Evolutionary conservation across 345 rosid genomes (phyloP), one percentile per base, ranked within the genome.

Genomic region (Kernera saxatilis): DNA sequence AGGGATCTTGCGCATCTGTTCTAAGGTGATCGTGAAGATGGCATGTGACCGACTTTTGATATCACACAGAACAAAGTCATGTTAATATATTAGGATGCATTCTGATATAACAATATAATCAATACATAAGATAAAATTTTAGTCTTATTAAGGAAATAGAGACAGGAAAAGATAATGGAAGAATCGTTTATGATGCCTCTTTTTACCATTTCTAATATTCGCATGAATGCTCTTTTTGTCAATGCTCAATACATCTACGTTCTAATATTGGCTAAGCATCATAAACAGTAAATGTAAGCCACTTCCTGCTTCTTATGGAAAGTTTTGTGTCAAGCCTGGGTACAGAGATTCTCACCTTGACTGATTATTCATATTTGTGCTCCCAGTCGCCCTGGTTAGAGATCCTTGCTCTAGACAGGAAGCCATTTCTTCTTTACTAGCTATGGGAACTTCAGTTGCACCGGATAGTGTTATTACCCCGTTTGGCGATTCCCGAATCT

Each of bases 21-120:
- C 91, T 73, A 90, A 65, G 64, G 93, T 90, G 83, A 90, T 88
- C n/a, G 93, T 90, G 82, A 90, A 90, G 78, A 90, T 90, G 75
- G 96, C 96, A 82, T 90, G 96, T 43, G 96, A 90, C 56, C 96
- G 96, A 73, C 96, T 90, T 49, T 84, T 64, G 58, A 56, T 63
- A 65, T 62, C 81, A 84, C 77, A 74, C 73, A 82, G 17, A 77
- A 62, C 35, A 40, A 51, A 79, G 66, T 19, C 75, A 51, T 48
- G 48, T 63, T 61, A 68, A 55, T 77, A 79, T 69, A 64, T 74
- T 37, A 74, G 56, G 57, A 46, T 72, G 58, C 59, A 65, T 18
- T 71, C 26, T 15, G 44, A 58, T 19, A 43, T 17, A 21, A 8
- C 14, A 32, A 14, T 50, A 55, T 36, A 67, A 70, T 25, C 43